A percentile compares a stretch with the other conserved stretches of the same genome.
phyloP scores from a whole-genome alignment of 1,284 basidiomycete species.

The Peniophora sp. region DNA sequence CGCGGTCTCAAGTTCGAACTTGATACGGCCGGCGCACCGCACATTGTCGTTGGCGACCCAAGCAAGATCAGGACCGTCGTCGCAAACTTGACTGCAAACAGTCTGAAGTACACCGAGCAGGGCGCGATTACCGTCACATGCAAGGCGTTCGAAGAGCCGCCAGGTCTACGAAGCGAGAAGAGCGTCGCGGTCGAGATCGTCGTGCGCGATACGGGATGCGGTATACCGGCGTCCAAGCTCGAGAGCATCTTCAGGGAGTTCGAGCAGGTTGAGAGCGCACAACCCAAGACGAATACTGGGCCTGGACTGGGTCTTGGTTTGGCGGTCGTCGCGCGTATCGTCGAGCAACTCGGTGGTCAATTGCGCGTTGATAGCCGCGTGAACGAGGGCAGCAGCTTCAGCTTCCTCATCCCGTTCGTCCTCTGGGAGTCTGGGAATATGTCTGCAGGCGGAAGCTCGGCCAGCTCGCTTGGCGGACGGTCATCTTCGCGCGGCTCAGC shows the following conservation, averaged over 20 bases:
- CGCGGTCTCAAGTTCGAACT: slow-evolving; percentile 61
- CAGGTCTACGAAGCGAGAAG: slow-evolving; percentile 34
- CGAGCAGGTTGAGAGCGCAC: slow-evolving; percentile 69
- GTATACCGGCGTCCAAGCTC: slow-evolving; percentile 67
- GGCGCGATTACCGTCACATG: slow-evolving; percentile 67
- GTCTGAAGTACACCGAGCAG: slow-evolving; percentile 70
- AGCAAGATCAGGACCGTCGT: slow-evolving; percentile 78
- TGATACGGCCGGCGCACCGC: slow-evolving; percentile 46
- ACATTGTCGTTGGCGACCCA: slow-evolving; percentile 60
- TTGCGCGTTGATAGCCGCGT: slow-evolving; percentile 73
- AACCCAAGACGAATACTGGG: slow-evolving; percentile 23
- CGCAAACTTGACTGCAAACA: slow-evolving; percentile 79
- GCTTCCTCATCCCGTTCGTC: slow-evolving; percentile 59
- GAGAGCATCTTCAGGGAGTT: slow-evolving; percentile 84
- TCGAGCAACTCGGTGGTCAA: slow-evolving; percentile 75
- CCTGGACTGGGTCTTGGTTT: slow-evolving; percentile 67
- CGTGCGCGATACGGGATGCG: slow-evolving; percentile 74
- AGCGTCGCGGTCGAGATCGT: slow-evolving; percentile 65
- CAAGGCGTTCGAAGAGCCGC: slow-evolving; percentile 43
- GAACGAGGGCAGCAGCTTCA: slow-evolving; percentile 66
- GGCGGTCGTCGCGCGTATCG: slow-evolving; percentile 78
- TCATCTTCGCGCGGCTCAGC: slow-evolving; percentile 8
- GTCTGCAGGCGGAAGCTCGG: slow-evolving; percentile 6
- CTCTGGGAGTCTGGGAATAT: slow-evolving; percentile 19
- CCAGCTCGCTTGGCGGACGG: not conserved